Percentiles rank a stretch among this genome's conserved stretches.
Evolutionary conservation across 164 flowering plant genomes (phyloP).

Genomic region (Annona cherimola): DNA sequence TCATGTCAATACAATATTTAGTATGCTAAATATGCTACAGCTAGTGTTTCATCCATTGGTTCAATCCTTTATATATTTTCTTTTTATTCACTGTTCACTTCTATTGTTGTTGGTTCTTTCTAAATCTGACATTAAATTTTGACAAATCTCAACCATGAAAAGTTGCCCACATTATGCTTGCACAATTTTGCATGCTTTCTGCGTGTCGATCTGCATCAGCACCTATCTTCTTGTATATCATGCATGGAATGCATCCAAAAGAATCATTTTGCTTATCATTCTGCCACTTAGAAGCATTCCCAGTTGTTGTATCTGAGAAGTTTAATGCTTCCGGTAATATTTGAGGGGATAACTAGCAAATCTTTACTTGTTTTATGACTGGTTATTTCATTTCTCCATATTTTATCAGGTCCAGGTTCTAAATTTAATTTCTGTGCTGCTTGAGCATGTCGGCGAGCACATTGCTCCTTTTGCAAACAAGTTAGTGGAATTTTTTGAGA

Average conservation of each 20-base stretch:
- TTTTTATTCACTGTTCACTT: neutral
- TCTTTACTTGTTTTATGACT: neutral
- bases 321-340: neutral
- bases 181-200: neutral
- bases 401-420: slow-evolving; percentile 77
- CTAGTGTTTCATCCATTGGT: neutral
- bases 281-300: neutral
- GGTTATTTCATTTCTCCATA: neutral
- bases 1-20: neutral
- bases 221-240: neutral
- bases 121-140: too few relatives aligned
- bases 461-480: slow-evolving; percentile 62
- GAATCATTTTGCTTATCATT: neutral
- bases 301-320: neutral
- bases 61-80: neutral
- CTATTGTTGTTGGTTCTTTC: neutral
- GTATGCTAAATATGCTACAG: neutral
- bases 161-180: neutral
- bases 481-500: slow-evolving; percentile 70
- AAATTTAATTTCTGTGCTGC: slow-evolving; percentile 72
- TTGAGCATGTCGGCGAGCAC: slow-evolving; percentile 45
- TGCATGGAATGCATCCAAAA: neutral
- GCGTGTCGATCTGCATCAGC: neutral
- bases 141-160: too few relatives aligned
- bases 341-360: neutral